phyloP scores from a whole-genome alignment of 495 filamentous ascomycete genomes.

The Hypoxylon subgilvum region DNA sequence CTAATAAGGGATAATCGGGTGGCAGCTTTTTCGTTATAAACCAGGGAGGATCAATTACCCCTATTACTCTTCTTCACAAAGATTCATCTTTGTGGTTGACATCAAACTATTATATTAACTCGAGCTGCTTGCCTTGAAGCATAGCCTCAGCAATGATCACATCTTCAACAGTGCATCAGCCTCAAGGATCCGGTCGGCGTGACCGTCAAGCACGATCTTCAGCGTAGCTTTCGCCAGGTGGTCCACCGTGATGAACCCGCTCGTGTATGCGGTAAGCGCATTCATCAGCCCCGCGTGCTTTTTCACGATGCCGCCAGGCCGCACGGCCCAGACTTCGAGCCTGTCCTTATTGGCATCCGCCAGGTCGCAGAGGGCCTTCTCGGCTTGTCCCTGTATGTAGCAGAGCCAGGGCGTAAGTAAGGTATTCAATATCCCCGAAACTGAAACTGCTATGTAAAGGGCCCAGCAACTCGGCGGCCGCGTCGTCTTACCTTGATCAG shows the following conservation, averaged over 20 bases:
- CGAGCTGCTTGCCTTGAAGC: no score
- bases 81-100: no score
- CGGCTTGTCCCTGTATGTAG: constrained; percentile 49
- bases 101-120: no score
- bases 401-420: no score
- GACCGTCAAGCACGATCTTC: constrained; percentile 46
- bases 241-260: constrained; percentile 43
- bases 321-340: constrained; percentile 40
- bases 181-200: constrained; percentile 42
- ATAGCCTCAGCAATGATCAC: constrained; percentile 5
- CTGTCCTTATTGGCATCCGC: constrained; percentile 37
- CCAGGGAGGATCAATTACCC: no score
- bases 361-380: constrained; percentile 47
- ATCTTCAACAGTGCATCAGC: constrained; percentile 40
- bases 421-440: no score
- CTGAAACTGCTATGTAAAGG: no score
- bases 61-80: no score
- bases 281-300: constrained; percentile 42
- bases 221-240: constrained; percentile 51
- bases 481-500: constrained; percentile 50
- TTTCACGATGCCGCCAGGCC: constrained; percentile 46
- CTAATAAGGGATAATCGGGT: no score
- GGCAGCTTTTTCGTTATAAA: no score
- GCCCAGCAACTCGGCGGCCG: no score
- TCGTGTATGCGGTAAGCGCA: constrained; percentile 33